Base-by-base conservation (phyloP, 169 alveolate genomes). In the Plasmodium vivax region DNA sequence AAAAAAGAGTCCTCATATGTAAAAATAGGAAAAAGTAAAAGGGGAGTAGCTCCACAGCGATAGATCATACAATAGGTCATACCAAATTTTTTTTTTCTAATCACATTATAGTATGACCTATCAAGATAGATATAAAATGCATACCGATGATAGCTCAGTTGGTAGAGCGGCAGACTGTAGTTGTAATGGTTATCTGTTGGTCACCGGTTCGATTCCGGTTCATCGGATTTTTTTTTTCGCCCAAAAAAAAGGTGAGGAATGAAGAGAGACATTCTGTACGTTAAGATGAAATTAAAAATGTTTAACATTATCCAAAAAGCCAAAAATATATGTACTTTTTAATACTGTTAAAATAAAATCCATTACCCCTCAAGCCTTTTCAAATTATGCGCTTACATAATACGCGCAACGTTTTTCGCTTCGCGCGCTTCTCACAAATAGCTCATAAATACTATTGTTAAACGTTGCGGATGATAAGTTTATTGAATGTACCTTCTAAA, bases 141-240 rank as follows among this genome's bases (percentile, higher is more conserved):
- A 75, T 88, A 85, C 99, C 99, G 99, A 98, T 96, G 99, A 97
- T 98, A 98, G 99, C 99, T 98, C 99, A 98, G 99, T 98, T 98
- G 99, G 99, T 97, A 98, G 99, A 98, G 99, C 99, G 98, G 98
- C 99, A 97, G 99, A 98, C 99, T 98, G 99, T 98, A 98, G 99
- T 97, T 80, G 95, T 36, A 92, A 98, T 97, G 97, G 99, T 94
- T 93, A 98, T 98, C 99, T 97, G 99, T 97, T 97, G 99, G 99
- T 98, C 99, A 98, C 98, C 97, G 99, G 99, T 98, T 98, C 99
- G 98, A 98, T 97, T 98, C 99, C 99, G 98, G 98, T 98, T 98
- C 99, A 96, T 98, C 99, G 99, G 99, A 98, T 32, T 85, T 96
- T 96, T 96, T 96, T 81, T 83, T 38, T 14, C 38, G 27, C 32